Percentiles rank a stretch among this genome's conserved stretches.
Evolutionary conservation across 306 rosid species (phyloP).

Genomic region (Begonia loranthoides): DNA sequence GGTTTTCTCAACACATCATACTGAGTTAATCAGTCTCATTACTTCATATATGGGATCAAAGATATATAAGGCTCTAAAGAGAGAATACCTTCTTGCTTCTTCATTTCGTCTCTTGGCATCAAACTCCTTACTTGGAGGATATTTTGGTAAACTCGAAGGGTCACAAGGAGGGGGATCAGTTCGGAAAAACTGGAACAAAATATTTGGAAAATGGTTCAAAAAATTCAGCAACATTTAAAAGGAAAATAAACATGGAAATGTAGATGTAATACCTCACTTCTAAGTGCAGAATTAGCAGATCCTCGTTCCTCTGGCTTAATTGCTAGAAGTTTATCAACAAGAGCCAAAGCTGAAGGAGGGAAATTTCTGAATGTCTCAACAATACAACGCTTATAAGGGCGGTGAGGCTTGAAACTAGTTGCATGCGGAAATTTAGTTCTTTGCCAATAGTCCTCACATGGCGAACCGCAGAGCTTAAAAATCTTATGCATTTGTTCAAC

Average conservation of each 20-base stretch:
- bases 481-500: constrained; percentile 97
- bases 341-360: constrained; percentile 53
- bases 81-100: constrained; percentile 44
- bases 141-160: constrained; percentile 68
- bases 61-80: too few relatives aligned
- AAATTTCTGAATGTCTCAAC: constrained; percentile 41
- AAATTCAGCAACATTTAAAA: too few relatives aligned
- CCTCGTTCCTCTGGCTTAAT: constrained; percentile 66
- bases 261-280: constrained; percentile 38
- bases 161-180: constrained; percentile 72
- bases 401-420: constrained; percentile 88
- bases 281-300: constrained; percentile 49
- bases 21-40: too few relatives aligned
- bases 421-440: constrained; percentile 68
- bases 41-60: too few relatives aligned
- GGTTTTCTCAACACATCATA: too few relatives aligned
- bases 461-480: constrained; percentile 92
- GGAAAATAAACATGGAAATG: too few relatives aligned
- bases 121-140: constrained; percentile 78
- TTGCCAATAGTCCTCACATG: constrained; percentile 70
- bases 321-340: constrained; percentile 57
- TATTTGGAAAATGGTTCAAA: too few relatives aligned
- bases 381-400: constrained; percentile 43
- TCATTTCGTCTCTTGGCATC: constrained; percentile 61
- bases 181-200: constrained; percentile 47